Evolutionary conservation across 2,329 filamentous ascomycete species (phyloP).

Genomic region (Pestalotiopsis sp.): DNA sequence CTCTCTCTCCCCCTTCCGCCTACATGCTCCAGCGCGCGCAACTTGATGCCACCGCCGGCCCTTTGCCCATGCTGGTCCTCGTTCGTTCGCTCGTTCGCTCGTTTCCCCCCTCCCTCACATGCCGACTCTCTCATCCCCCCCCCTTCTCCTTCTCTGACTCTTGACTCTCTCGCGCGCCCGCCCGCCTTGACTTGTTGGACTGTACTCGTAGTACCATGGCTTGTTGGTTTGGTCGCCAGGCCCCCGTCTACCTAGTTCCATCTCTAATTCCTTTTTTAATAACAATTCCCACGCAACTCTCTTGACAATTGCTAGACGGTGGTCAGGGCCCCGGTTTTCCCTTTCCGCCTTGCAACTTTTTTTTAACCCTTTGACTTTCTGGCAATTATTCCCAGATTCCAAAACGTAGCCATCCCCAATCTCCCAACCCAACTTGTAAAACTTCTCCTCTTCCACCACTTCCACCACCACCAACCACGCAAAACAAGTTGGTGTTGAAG

Average conservation of each 20-base stretch:
- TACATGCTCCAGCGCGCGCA: neutral
- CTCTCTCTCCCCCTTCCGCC: neutral
- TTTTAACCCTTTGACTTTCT: constrained; percentile 38
- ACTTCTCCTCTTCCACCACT: constrained; percentile 29
- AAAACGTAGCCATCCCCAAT: constrained; percentile 56
- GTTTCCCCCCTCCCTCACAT: neutral
- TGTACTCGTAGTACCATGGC: constrained; percentile 1
- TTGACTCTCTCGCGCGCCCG: neutral
- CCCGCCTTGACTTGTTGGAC: neutral
- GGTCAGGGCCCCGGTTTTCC: constrained; percentile 49
- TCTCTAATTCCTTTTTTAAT: constrained; percentile 39
- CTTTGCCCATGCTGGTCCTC: neutral
- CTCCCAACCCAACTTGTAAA: constrained; percentile 38
- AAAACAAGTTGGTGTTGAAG: constrained; percentile 32
- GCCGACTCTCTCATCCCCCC: neutral
- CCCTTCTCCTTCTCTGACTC: neutral
- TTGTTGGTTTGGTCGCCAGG: constrained; percentile 10
- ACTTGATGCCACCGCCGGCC: neutral
- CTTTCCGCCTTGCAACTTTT: constrained; percentile 25
- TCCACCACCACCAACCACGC: constrained; percentile 27
- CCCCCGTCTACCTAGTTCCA: constrained; percentile 32
- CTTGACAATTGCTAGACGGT: constrained; percentile 32
- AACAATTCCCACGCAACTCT: constrained; percentile 40
- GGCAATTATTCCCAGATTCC: constrained; percentile 44
- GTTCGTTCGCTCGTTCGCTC: neutral